phyloP scores from a whole-genome alignment of 2,329 filamentous ascomycete species.

The Talaromyces sp. region DNA sequence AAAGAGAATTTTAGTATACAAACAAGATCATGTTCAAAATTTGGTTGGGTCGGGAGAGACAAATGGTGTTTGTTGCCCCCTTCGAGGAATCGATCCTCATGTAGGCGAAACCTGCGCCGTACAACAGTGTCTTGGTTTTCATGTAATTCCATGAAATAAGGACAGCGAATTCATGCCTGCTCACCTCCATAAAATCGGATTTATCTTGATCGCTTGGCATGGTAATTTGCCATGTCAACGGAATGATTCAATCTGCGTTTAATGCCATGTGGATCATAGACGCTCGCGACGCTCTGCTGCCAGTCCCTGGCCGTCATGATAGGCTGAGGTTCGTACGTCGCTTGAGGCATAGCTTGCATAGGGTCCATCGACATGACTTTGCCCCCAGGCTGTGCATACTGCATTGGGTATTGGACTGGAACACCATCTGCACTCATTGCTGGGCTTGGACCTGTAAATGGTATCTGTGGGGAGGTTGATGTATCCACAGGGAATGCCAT shows the following conservation, averaged over 20 bases:
- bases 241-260: constrained; percentile 43
- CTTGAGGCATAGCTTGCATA: constrained; percentile 31
- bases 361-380: constrained; percentile 27
- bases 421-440: constrained; percentile 23
- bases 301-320: constrained; percentile 43
- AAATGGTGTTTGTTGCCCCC: no score
- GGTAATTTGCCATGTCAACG: constrained; percentile 27
- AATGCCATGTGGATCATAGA: constrained; percentile 42
- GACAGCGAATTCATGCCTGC: no score
- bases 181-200: neutral
- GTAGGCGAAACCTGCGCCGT: constrained; percentile 6
- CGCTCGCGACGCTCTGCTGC: constrained; percentile 46
- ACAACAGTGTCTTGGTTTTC: neutral
- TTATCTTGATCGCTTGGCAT: constrained; percentile 30
- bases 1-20: neutral
- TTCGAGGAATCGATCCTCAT: neutral
- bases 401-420: constrained; percentile 31
- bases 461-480: constrained; percentile 40
- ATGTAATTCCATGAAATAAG: no score
- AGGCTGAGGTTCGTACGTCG: constrained; percentile 29
- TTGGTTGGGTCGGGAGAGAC: neutral
- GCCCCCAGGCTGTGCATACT: constrained; percentile 25
- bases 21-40: neutral
- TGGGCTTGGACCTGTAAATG: constrained; percentile 26
- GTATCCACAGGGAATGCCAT: constrained; percentile 77